Evolutionary conservation across 352 stramenopile species (phyloP).

Genomic region (Phytophthora cryptogea): DNA sequence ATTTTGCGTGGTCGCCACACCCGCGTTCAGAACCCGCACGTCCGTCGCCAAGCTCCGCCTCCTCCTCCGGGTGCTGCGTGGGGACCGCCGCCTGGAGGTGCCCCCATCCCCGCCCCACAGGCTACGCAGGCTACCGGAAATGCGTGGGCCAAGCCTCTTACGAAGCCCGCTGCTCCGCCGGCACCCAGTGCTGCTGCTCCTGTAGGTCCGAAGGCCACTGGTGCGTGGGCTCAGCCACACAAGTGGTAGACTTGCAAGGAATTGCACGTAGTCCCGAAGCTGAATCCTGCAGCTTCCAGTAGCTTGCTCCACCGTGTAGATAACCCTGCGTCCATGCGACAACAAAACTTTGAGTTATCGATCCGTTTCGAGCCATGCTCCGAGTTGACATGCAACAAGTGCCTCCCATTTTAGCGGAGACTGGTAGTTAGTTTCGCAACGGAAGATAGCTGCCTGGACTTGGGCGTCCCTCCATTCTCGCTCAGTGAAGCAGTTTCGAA

Average conservation of each 20-base stretch:
- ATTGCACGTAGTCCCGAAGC: slow-evolving; percentile 4
- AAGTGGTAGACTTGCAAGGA: slow-evolving; percentile 44
- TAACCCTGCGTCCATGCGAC: slow-evolving; percentile 12
- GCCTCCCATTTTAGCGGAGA: slow-evolving; percentile 15
- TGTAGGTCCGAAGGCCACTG: slow-evolving; percentile 21
- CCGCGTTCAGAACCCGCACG: slow-evolving; percentile 36
- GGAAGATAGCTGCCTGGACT: slow-evolving; percentile 18
- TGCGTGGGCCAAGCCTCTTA: slow-evolving; percentile 40
- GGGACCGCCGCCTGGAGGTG: slow-evolving; percentile 43
- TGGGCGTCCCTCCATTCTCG: slow-evolving; percentile 4
- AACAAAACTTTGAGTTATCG: slow-evolving; percentile 5
- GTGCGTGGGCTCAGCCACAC: slow-evolving; percentile 69
- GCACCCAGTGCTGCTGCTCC: slow-evolving; percentile 8
- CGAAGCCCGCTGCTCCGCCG: slow-evolving; percentile 11
- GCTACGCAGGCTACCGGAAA: slow-evolving; percentile 25
- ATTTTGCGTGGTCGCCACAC: slow-evolving; percentile 53
- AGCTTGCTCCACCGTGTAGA: slow-evolving; percentile 18
- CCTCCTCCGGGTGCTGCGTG: slow-evolving; percentile 40
- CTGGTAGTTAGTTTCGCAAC: slow-evolving; percentile 41
- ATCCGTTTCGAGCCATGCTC: slow-evolving; percentile 22
- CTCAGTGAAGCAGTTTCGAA: slow-evolving; percentile 26
- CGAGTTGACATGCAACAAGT: slow-evolving; percentile 9
- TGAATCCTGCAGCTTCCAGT: slow-evolving; percentile 3
- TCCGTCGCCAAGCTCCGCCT: slow-evolving; percentile 35
- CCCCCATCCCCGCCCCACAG: slow-evolving; percentile 21